phyloP scores from a whole-genome alignment of 192 early-diverging fungal genomes.

The Chytriomyces hyalinus region DNA sequence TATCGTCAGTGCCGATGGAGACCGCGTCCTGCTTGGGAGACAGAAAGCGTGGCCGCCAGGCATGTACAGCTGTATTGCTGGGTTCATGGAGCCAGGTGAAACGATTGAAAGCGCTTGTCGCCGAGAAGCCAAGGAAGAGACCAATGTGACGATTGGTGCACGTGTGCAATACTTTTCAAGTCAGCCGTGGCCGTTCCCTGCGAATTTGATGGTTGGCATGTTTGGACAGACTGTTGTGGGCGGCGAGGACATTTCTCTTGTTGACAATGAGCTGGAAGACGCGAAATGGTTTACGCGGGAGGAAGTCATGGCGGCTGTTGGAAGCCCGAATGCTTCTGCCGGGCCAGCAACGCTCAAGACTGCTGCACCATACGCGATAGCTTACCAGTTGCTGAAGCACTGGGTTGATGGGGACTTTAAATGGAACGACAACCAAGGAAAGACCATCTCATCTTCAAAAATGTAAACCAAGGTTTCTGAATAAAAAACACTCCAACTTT shows the following conservation, averaged over 20 bases:
- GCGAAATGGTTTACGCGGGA: conserved; percentile 54
- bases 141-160: conserved; percentile 45
- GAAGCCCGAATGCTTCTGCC: not conserved
- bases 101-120: conserved; percentile 51
- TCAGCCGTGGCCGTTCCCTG: conserved; percentile 71
- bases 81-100: conserved; percentile 58
- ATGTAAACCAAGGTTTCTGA: not conserved
- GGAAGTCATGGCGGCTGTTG: conserved; percentile 37
- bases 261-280: conserved; percentile 53
- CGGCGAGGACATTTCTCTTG: conserved; percentile 26
- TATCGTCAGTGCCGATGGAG: conserved; percentile 40
- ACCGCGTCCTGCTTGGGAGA: conserved; percentile 54
- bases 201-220: conserved; percentile 60
- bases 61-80: conserved; percentile 55
- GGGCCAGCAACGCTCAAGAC: not conserved
- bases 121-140: conserved; percentile 61
- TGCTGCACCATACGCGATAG: conserved; percentile 22
- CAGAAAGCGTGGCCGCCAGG: conserved; percentile 50
- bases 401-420: conserved; percentile 22
- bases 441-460: not conserved
- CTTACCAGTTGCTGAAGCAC: conserved; percentile 22
- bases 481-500: too few species aligned
- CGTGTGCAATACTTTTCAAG: conserved; percentile 55
- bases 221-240: conserved; percentile 40
- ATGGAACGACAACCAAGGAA: not conserved